phyloP scores from a whole-genome alignment of 1,139 yeast genomes.

The Lodderomyces oxycetoniae region DNA sequence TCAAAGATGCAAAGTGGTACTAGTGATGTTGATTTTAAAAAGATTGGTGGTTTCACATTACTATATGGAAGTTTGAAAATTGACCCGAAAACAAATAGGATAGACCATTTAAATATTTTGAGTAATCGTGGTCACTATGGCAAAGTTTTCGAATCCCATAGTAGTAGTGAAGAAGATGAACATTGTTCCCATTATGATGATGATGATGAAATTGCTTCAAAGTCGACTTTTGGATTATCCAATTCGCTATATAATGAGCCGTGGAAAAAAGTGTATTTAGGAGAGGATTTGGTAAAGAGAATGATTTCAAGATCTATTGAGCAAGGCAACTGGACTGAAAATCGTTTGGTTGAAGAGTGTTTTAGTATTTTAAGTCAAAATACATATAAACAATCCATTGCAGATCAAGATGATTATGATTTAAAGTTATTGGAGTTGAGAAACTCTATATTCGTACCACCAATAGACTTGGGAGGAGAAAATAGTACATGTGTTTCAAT shows the following conservation, averaged over 20 bases:
- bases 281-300: slow-evolving; percentile 40
- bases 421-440: slow-evolving; percentile 42
- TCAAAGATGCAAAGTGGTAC: slow-evolving; percentile 21
- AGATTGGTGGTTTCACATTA: slow-evolving; percentile 81
- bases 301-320: slow-evolving; percentile 29
- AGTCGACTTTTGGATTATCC: slow-evolving; percentile 51
- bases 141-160: slow-evolving; percentile 22
- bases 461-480: slow-evolving; percentile 29
- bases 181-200: slow-evolving; percentile 1
- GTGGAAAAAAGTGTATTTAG: slow-evolving; percentile 68
- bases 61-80: slow-evolving; percentile 57
- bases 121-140: slow-evolving; percentile 49
- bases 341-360: slow-evolving; percentile 44
- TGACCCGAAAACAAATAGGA: slow-evolving; percentile 19
- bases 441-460: slow-evolving; percentile 70
- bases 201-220: slow-evolving; percentile 13
- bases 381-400: slow-evolving; percentile 30
- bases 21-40: slow-evolving; percentile 27
- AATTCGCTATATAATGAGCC: slow-evolving; percentile 60
- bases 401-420: slow-evolving; percentile 22
- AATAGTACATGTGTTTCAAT: slow-evolving; percentile 11
- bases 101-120: slow-evolving; percentile 43
- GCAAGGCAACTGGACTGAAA: slow-evolving; percentile 24
- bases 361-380: slow-evolving; percentile 51
- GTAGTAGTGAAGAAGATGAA: too few species aligned